Evolutionary conservation across 768 basidiomycete genomes (phyloP).

Genomic region (Macrolepiota albuminosa): DNA sequence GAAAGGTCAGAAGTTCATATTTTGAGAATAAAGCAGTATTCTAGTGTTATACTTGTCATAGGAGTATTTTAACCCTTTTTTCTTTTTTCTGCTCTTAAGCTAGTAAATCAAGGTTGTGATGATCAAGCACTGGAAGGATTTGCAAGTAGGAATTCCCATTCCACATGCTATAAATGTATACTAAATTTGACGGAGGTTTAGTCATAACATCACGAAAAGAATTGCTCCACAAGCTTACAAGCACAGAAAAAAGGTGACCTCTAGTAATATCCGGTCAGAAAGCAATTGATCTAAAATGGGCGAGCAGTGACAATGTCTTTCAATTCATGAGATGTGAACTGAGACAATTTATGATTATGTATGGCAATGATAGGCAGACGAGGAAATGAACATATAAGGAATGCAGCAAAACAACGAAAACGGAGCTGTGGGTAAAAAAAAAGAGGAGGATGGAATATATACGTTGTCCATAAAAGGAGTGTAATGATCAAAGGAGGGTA

Average conservation of each 20-base stretch:
- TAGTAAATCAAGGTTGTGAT: not conserved
- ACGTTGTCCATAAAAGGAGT: conserved; percentile 18
- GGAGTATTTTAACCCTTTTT: not conserved
- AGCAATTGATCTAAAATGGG: not conserved
- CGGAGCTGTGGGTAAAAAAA: conserved; percentile 29
- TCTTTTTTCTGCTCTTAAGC: not conserved
- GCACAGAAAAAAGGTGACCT: not conserved
- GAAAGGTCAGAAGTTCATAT: not conserved
- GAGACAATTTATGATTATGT: conserved; percentile 17
- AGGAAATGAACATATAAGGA: conserved; percentile 20
- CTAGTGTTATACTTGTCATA: not conserved
- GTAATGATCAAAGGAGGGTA: conserved; percentile 13
- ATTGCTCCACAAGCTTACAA: not conserved
- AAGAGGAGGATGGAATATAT: conserved; percentile 15
- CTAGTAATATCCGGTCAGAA: not conserved
- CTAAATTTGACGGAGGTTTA: no score
- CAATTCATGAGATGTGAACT: conserved; percentile 2
- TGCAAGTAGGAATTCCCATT: not conserved
- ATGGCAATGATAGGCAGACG: conserved; percentile 13
- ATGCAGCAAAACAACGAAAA: conserved; percentile 37
- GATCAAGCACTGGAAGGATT: no score
- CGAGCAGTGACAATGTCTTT: not conserved
- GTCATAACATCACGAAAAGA: not conserved
- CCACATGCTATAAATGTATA: not conserved
- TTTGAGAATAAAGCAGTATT: not conserved